Evolutionary conservation across 179 eudicot species (phyloP).

Genomic region (Patellifolia procumbens): DNA sequence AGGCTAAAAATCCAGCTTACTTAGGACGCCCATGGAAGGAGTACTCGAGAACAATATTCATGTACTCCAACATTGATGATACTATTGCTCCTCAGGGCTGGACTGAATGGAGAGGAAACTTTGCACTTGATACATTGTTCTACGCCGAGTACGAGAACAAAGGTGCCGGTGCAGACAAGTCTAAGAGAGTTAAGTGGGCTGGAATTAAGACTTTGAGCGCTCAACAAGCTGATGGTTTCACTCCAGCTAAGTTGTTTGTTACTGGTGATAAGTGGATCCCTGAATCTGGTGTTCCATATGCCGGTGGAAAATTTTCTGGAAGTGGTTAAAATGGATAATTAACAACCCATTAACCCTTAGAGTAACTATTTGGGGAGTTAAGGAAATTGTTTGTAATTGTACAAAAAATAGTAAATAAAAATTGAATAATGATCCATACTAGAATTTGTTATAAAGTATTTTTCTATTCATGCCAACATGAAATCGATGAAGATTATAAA

Average conservation of each 20-base stretch:
- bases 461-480: too few species aligned
- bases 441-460: too few species aligned
- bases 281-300: slow-evolving; percentile 36
- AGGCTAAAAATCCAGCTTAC: slow-evolving; percentile 17
- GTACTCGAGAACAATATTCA: slow-evolving; percentile 36
- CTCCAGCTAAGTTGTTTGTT: slow-evolving; percentile 32
- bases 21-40: slow-evolving; percentile 48
- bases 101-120: slow-evolving; percentile 43
- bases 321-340: not conserved
- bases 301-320: slow-evolving; percentile 23
- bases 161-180: slow-evolving; percentile 36
- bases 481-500: too few species aligned
- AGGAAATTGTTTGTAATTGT: not conserved
- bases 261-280: slow-evolving; percentile 37
- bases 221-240: slow-evolving; percentile 26
- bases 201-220: slow-evolving; percentile 32
- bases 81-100: slow-evolving; percentile 43
- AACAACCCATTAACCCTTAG: not conserved
- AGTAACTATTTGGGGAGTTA: not conserved
- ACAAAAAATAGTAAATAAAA: too few species aligned
- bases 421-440: too few species aligned
- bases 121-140: slow-evolving; percentile 38
- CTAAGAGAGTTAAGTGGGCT: slow-evolving; percentile 41
- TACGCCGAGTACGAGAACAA: slow-evolving; percentile 43
- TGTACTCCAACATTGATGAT: slow-evolving; percentile 35